These are phyloP conservation scores for Cochlearia excelsa DNA, from an alignment of 345 rosid genomes.

Conservation along the genomic window DNA sequence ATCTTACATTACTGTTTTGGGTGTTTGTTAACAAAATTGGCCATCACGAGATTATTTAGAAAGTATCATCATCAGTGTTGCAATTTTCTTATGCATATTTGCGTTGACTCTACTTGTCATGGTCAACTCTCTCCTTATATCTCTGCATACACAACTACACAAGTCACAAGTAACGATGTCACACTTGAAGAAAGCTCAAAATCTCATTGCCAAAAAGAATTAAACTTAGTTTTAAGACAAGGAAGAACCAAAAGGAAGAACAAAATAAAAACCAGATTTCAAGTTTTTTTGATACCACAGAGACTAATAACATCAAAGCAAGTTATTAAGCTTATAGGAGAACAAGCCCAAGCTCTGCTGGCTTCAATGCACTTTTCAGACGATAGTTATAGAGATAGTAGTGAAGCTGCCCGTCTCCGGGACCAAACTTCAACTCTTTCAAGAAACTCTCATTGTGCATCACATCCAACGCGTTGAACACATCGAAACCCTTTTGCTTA, in stretches of 20 bases:
- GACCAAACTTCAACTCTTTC: slow-evolving; percentile 88
- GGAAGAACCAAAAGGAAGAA: background rate
- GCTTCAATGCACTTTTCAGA: slow-evolving; percentile 48
- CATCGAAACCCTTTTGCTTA: slow-evolving; percentile 80
- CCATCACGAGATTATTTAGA: no score
- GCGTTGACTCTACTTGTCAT: background rate
- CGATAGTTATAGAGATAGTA: slow-evolving; percentile 86
- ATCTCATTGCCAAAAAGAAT: slow-evolving; percentile 32
- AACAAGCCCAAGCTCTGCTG: slow-evolving; percentile 85
- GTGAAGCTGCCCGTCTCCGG: slow-evolving; percentile 94
- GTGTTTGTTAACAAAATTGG: no score
- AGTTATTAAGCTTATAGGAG: slow-evolving; percentile 48
- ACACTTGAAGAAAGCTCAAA: slow-evolving; percentile 11
- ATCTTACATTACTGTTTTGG: no score
- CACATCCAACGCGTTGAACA: slow-evolving; percentile 85
- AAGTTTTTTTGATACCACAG: slow-evolving; percentile 9
- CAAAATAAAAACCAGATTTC: background rate
- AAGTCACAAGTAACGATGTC: background rate
- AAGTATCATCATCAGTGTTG: no score
- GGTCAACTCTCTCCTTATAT: background rate
- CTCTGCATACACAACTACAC: background rate
- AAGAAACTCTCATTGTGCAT: slow-evolving; percentile 92
- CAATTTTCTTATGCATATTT: background rate
- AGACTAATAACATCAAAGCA: slow-evolving; percentile 26
- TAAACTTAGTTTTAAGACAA: slow-evolving; percentile 28